A percentile compares a stretch with the other conserved stretches of the same genome.
These are phyloP conservation scores for Amylostereum chailletii DNA, from an alignment of 1,284 basidiomycete genomes.

Conservation along the genomic window DNA sequence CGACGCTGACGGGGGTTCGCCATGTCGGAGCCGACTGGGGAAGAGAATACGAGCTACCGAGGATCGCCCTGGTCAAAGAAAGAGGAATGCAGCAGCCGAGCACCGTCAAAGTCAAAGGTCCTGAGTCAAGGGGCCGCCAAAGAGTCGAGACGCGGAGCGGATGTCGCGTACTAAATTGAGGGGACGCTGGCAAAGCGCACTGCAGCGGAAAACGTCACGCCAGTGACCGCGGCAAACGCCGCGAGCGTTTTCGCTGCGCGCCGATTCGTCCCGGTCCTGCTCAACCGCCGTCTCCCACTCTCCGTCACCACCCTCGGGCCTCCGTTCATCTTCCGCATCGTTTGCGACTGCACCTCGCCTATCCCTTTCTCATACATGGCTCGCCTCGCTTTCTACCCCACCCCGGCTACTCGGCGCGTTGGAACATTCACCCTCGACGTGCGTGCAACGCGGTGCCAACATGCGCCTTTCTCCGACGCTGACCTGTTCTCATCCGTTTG, in stretches of 20 bases:
- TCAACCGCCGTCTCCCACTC: no score
- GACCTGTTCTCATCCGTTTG: conserved; percentile 1
- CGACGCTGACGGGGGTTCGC: conserved; percentile 88
- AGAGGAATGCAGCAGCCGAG: conserved; percentile 9
- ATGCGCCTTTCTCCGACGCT: not conserved
- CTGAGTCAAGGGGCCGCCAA: no score
- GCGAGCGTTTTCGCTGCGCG: no score
- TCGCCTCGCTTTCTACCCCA: conserved; percentile 11
- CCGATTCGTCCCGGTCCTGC: no score
- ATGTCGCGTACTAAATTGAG: no score
- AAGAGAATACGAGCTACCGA: conserved; percentile 1
- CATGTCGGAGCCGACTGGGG: conserved; percentile 39
- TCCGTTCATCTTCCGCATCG: not conserved
- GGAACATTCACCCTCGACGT: conserved; percentile 14
- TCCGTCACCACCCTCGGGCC: no score
- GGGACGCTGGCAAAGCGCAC: no score
- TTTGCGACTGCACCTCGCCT: not conserved
- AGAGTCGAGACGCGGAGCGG: no score
- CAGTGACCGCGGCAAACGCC: no score
- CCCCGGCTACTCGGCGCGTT: conserved; percentile 11
- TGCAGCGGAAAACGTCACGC: no score
- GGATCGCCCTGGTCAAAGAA: not conserved
- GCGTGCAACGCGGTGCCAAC: conserved; percentile 7
- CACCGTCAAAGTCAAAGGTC: not conserved
- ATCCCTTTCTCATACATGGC: conserved; percentile 6